Evolutionary conservation across 1,139 yeast genomes (phyloP), one percentile per base, ranked within the genome.

Genomic region (Nematodospora anomalae): DNA sequence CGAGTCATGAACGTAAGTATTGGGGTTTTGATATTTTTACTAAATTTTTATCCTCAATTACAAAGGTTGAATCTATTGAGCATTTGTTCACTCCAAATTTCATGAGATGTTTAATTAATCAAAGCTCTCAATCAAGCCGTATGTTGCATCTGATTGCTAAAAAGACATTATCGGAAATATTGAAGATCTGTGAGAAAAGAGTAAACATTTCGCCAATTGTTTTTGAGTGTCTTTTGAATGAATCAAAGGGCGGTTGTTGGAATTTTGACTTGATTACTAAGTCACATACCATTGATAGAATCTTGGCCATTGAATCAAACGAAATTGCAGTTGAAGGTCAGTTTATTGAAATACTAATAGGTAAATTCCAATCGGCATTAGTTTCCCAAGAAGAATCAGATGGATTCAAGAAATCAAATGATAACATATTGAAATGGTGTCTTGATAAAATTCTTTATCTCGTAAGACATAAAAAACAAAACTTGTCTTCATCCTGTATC

Each of bases 1-100:
- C 96, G 0, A 86, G 96, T 1, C 79, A 82, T 30, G 97, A 90
- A 58, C 73, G 96, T 43, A 92, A 90, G 55, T 86, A 74, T 57
- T 77, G 88, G 77, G 98, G 97, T 0, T 79, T 90, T 50, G 85
- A 85, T 49, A 73, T 90, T 4, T 79, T 90, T 47, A 67, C 61
- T 26, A 66, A 74, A 34, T 71, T 79, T 33, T 57, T 83, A 20
- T 24, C 37, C 1, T 43, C 42, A 6, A 42, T 58, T 8, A n/a
- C 16, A 2, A 21, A 15, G 12, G 12, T 18, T 13, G 18, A 25
- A 16, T 26, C 25, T 12, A 55, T 82, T 1, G 48, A 60, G 2
- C 37, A 50, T 21, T 52, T 88, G 2, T 76, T 90, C 53, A 76
- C 89, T 3, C 79, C 79, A 16, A 88, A 90, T 57, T 67, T 90